Percentiles rank a stretch among this genome's conserved stretches.
Evolutionary conservation across 139 green algal genomes (phyloP).

Genomic region (Chlamydomonas sp.): DNA sequence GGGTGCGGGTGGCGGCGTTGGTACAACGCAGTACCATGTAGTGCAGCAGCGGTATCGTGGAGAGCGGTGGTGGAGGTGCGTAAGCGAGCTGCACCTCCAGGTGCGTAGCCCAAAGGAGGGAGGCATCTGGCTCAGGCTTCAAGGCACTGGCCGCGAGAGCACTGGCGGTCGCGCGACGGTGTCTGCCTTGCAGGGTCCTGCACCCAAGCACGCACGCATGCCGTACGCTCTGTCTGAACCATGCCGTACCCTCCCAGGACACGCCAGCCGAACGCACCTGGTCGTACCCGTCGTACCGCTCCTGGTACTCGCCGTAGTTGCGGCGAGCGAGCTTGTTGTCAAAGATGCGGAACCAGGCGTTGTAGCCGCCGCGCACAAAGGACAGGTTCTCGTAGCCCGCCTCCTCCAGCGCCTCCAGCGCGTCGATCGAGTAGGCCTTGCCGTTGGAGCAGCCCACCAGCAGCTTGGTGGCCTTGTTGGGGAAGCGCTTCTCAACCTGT

Average conservation of each 20-base stretch:
- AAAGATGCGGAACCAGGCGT: constrained; percentile 76
- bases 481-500: constrained; percentile 78
- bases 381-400: constrained; percentile 82
- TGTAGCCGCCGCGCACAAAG: constrained; percentile 83
- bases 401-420: constrained; percentile 80
- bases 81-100: too few relatives aligned
- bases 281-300: constrained; percentile 56
- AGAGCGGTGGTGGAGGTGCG: too few relatives aligned
- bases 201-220: neutral
- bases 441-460: constrained; percentile 85
- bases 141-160: neutral
- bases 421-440: constrained; percentile 81
- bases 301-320: constrained; percentile 58
- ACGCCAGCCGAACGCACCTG: neutral
- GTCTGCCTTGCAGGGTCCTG: constrained; percentile 2
- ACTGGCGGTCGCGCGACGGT: neutral
- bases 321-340: constrained; percentile 70
- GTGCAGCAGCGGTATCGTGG: too few relatives aligned
- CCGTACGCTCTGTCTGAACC: neutral
- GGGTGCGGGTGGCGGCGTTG: too few relatives aligned
- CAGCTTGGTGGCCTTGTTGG: constrained; percentile 78
- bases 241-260: neutral
- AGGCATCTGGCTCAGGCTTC: too few relatives aligned
- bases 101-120: too few relatives aligned
- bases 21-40: too few relatives aligned